Evolutionary conservation across 2,329 filamentous ascomycete genomes (phyloP).

Genomic region (Onygenales sp.): DNA sequence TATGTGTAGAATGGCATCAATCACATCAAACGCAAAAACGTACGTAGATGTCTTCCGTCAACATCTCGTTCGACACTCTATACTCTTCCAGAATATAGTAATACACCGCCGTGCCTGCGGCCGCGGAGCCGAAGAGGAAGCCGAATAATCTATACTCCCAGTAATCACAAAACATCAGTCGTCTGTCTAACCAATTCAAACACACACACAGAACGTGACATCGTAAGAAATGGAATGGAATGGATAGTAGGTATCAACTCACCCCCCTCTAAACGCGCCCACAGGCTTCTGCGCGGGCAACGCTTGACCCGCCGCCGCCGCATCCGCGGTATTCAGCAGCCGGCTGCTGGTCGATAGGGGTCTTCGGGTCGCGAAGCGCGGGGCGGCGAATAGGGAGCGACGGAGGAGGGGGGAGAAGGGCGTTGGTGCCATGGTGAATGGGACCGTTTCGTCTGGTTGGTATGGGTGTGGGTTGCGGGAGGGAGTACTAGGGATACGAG

Average conservation of each 20-base stretch:
- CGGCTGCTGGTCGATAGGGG: conserved; percentile 28
- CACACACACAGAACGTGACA: too few relatives aligned
- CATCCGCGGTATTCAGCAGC: conserved; percentile 26
- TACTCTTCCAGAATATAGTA: conserved; percentile 92
- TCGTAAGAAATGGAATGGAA: too few relatives aligned
- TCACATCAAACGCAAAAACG: conserved; percentile 32
- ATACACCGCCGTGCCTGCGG: conserved; percentile 74
- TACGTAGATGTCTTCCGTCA: conserved; percentile 95
- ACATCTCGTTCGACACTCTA: conserved; percentile 81
- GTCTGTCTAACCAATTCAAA: background rate
- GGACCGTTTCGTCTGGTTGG: too few relatives aligned
- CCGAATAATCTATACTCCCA: conserved; percentile 61
- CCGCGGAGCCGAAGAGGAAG: conserved; percentile 75
- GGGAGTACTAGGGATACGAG: too few relatives aligned
- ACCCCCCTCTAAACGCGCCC: conserved; percentile 65
- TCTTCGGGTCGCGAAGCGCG: conserved; percentile 16
- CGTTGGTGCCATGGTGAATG: too few relatives aligned
- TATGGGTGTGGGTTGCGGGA: too few relatives aligned
- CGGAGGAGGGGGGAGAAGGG: background rate
- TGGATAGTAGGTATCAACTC: conserved; percentile 25
- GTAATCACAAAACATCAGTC: conserved; percentile 3
- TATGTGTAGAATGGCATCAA: background rate
- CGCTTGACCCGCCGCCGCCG: conserved; percentile 17
- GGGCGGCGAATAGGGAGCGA: conserved; percentile 2
- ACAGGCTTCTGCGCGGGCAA: conserved; percentile 55